Evolutionary conservation across 768 basidiomycete genomes (phyloP).

Genomic region (Tricholoma bakamatsutake): DNA sequence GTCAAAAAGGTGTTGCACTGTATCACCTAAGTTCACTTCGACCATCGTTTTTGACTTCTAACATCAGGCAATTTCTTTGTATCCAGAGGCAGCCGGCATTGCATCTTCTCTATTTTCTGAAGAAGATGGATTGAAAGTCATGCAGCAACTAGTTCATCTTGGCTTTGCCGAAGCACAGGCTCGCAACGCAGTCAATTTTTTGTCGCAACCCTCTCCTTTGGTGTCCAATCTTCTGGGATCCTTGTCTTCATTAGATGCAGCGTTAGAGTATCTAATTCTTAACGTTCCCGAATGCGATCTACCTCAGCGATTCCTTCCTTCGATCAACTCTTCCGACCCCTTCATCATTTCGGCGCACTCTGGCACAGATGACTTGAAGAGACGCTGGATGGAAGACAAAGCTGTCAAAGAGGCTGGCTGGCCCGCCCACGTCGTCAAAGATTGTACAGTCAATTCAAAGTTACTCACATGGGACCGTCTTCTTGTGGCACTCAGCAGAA

Average conservation of each 20-base stretch:
- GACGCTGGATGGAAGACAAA: conserved; percentile 76
- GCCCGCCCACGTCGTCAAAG: conserved; percentile 64
- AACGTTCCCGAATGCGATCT: conserved; percentile 85
- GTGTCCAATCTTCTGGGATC: conserved; percentile 54
- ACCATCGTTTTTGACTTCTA: conserved; percentile 7
- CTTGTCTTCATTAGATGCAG: conserved; percentile 64
- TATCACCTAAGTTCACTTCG: background rate
- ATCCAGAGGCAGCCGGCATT: conserved; percentile 39
- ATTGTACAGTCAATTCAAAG: conserved; percentile 36
- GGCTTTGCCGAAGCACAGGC: conserved; percentile 61
- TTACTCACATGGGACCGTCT: conserved; percentile 49
- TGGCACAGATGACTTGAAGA: conserved; percentile 57
- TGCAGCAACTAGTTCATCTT: conserved; percentile 50
- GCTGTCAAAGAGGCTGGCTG: conserved; percentile 82
- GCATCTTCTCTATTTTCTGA: conserved; percentile 30
- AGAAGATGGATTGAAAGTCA: conserved; percentile 38
- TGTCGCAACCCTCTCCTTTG: conserved; percentile 53
- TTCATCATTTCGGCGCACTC: conserved; percentile 64
- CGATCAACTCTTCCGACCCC: conserved; percentile 58
- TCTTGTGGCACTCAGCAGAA: conserved; percentile 46
- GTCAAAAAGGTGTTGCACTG: conserved; percentile 58
- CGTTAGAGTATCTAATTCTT: conserved; percentile 79
- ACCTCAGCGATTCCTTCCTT: conserved; percentile 63
- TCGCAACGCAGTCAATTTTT: conserved; percentile 46
- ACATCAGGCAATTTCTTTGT: conserved; percentile 44